A percentile compares a stretch with the other conserved stretches of the same genome.
phyloP scores from a whole-genome alignment of 2,329 filamentous ascomycete species.

The Ceratocystis harringtonii region DNA sequence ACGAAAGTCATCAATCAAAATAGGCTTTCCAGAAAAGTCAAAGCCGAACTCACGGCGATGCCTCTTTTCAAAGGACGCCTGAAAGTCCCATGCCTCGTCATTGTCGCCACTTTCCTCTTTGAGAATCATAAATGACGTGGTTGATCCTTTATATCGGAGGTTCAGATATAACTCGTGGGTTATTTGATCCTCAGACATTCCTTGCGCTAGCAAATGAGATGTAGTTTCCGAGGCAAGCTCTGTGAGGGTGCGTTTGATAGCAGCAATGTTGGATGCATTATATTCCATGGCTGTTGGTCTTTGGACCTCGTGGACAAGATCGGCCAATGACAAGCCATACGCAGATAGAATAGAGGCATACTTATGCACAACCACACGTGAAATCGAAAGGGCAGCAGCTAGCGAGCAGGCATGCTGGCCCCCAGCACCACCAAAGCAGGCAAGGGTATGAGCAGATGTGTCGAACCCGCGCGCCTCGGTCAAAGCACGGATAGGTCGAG shows the following conservation, averaged over 20 bases:
- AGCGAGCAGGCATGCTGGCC: constrained; percentile 90
- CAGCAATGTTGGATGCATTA: constrained; percentile 37
- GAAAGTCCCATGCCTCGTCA: constrained; percentile 62
- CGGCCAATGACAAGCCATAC: constrained; percentile 83
- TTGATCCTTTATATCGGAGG: constrained; percentile 80
- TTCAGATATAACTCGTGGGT: constrained; percentile 87
- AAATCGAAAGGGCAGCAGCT: constrained; percentile 67
- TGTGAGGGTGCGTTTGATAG: constrained; percentile 58
- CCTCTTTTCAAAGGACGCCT: constrained; percentile 67
- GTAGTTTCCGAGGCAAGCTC: constrained; percentile 65
- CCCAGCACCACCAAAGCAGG: constrained; percentile 82
- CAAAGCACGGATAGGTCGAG: constrained; percentile 71
- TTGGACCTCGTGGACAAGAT: constrained; percentile 83
- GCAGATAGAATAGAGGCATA: constrained; percentile 84
- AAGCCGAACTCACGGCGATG: constrained; percentile 92
- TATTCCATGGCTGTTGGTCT: constrained; percentile 54
- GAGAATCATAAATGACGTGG: constrained; percentile 80
- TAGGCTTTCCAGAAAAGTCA: constrained; percentile 66
- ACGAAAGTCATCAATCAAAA: constrained; percentile 80
- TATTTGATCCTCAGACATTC: constrained; percentile 59
- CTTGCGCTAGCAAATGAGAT: constrained; percentile 55
- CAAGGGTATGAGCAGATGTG: constrained; percentile 75
- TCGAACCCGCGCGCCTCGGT: constrained; percentile 89
- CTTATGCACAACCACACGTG: constrained; percentile 69
- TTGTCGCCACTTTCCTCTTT: constrained; percentile 43